phyloP scores from a whole-genome alignment of 2,329 filamentous ascomycete genomes.

The Sporothrix brasiliensis region DNA sequence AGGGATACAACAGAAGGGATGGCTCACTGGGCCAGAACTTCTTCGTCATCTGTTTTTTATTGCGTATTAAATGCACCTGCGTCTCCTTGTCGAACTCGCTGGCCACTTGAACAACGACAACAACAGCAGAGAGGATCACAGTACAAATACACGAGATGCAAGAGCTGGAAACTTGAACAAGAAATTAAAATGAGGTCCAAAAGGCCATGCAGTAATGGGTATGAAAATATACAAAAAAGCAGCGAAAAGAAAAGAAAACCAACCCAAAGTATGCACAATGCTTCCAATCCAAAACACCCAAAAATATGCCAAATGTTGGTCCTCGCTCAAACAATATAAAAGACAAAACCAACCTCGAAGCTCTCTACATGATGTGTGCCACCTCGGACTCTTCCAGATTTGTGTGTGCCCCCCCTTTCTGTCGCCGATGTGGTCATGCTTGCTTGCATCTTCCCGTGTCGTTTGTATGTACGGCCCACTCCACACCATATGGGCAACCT shows the following conservation, averaged over 20 bases:
- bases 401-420: background rate
- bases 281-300: constrained; percentile 24
- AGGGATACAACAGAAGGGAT: background rate
- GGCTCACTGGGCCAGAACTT: no score
- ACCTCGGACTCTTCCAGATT: background rate
- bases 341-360: background rate
- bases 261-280: background rate
- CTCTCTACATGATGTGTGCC: constrained; percentile 9
- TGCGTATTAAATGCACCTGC: background rate
- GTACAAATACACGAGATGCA: background rate
- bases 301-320: constrained; percentile 7
- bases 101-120: no score
- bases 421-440: background rate
- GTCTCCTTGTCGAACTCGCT: background rate
- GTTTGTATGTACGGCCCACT: background rate
- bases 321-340: background rate
- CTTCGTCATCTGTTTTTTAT: background rate
- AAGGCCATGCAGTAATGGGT: constrained; percentile 21
- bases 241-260: background rate
- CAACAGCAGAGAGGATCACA: no score
- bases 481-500: background rate
- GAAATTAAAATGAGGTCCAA: constrained; percentile 4
- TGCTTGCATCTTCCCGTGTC: background rate
- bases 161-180: background rate
- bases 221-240: constrained; percentile 20